Evolutionary conservation across 306 rosid genomes (phyloP).

Genomic region (Ormosia emarginata): DNA sequence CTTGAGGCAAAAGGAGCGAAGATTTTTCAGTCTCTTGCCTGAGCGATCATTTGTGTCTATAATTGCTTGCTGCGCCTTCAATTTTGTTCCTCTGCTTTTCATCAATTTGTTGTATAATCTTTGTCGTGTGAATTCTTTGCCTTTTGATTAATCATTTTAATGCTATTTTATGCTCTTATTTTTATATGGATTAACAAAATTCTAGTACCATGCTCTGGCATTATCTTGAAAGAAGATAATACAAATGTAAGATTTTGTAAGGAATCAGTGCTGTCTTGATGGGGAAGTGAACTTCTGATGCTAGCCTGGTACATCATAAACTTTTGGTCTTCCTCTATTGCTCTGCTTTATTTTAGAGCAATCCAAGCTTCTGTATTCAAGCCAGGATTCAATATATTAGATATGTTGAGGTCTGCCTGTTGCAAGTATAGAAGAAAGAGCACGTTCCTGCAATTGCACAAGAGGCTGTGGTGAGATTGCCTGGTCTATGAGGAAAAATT

Average conservation of each 20-base stretch:
- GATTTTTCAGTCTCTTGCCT: constrained; percentile 25
- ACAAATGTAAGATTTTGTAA: background rate
- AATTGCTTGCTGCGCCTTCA: constrained; percentile 50
- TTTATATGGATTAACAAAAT: background rate
- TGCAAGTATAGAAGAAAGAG: background rate
- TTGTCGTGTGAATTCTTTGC: constrained; percentile 35
- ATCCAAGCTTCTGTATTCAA: background rate
- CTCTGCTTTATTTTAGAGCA: background rate
- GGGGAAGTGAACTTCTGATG: background rate
- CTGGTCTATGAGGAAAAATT: background rate
- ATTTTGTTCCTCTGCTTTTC: constrained; percentile 46
- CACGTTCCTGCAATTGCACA: background rate
- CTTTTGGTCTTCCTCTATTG: background rate
- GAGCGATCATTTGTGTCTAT: constrained; percentile 40
- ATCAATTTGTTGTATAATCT: constrained; percentile 39
- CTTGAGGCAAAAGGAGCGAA: constrained; percentile 28
- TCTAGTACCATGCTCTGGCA: background rate
- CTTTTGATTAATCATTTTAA: constrained; percentile 33
- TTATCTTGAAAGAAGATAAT: background rate
- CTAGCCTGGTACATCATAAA: background rate
- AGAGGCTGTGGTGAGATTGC: too few species aligned
- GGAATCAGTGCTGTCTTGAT: background rate
- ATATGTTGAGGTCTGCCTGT: background rate
- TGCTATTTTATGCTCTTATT: background rate
- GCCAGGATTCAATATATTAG: background rate